Evolutionary conservation across 768 basidiomycete genomes (phyloP).

Genomic region (Amanita muscaria): DNA sequence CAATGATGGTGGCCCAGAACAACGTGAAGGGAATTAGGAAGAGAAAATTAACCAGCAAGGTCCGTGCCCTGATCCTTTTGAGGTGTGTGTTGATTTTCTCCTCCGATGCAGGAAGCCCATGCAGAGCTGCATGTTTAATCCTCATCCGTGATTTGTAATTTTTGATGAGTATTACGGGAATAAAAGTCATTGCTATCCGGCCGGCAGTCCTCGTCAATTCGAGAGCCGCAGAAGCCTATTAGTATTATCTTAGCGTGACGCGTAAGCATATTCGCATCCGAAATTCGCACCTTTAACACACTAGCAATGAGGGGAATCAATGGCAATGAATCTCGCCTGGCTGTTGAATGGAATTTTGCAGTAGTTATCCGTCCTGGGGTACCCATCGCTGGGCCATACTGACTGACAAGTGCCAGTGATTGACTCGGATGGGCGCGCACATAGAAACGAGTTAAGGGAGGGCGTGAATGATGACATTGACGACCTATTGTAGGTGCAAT

Average conservation of each 20-base stretch:
- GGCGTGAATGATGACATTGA: not conserved
- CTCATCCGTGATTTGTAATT: conserved; percentile 42
- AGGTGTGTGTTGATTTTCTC: conserved; percentile 42
- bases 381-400: no score
- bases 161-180: conserved; percentile 59
- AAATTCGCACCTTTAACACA: conserved; percentile 49
- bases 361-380: no score
- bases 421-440: not conserved
- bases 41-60: conserved; percentile 42
- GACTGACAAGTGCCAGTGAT: no score
- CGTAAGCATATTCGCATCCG: not conserved
- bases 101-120: conserved; percentile 42
- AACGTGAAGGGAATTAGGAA: conserved; percentile 52
- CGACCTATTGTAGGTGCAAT: not conserved
- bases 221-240: conserved; percentile 64
- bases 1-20: conserved; percentile 62
- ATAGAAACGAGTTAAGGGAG: not conserved
- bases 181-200: conserved; percentile 65
- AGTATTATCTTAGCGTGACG: no score
- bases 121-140: conserved; percentile 42
- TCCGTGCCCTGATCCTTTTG: conserved; percentile 40
- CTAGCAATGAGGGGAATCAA: conserved; percentile 47
- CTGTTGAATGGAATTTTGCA: conserved; percentile 30
- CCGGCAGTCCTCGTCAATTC: conserved; percentile 62
- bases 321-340: conserved; percentile 25